Evolutionary conservation across 2,329 filamentous ascomycete genomes (phyloP).

Genomic region (Clathrospora elynae): DNA sequence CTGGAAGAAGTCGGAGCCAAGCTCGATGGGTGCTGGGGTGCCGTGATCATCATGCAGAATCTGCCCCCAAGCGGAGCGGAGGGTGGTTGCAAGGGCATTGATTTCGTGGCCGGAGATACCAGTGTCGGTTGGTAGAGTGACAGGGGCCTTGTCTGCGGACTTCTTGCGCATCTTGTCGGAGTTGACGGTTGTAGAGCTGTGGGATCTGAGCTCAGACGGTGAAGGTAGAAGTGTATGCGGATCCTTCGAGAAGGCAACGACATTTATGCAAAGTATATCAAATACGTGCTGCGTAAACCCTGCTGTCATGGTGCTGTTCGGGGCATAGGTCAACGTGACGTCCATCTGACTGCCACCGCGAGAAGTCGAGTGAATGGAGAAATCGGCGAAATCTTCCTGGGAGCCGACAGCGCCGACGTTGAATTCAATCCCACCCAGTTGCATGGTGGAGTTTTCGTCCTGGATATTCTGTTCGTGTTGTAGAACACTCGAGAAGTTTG

Average conservation of each 20-base stretch:
- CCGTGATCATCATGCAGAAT: slow-evolving; percentile 37
- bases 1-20: slow-evolving; percentile 42
- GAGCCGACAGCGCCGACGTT: slow-evolving; percentile 37
- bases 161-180: slow-evolving; percentile 32
- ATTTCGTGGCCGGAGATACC: slow-evolving; percentile 35
- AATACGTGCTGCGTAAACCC: slow-evolving; percentile 59
- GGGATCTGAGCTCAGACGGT: slow-evolving; percentile 34
- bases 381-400: slow-evolving; percentile 43
- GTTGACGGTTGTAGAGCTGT: slow-evolving; percentile 28
- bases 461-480: slow-evolving; percentile 44
- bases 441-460: slow-evolving; percentile 53
- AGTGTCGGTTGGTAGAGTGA: slow-evolving; percentile 33
- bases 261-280: slow-evolving; percentile 38
- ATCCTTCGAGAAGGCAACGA: slow-evolving; percentile 34
- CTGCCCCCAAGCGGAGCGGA: slow-evolving; percentile 39
- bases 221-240: slow-evolving; percentile 36
- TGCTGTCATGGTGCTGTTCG: slow-evolving; percentile 55
- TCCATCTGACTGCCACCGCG: slow-evolving; percentile 33
- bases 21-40: slow-evolving; percentile 23
- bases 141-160: slow-evolving; percentile 30
- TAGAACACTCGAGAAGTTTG: slow-evolving; percentile 43
- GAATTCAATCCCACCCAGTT: slow-evolving; percentile 49
- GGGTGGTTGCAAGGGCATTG: slow-evolving; percentile 27
- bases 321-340: slow-evolving; percentile 38
- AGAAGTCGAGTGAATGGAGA: slow-evolving; percentile 38